Conservation (phyloP, 2,329 filamentous ascomycete genomes). For the Monosporascus cannonballus region DNA sequence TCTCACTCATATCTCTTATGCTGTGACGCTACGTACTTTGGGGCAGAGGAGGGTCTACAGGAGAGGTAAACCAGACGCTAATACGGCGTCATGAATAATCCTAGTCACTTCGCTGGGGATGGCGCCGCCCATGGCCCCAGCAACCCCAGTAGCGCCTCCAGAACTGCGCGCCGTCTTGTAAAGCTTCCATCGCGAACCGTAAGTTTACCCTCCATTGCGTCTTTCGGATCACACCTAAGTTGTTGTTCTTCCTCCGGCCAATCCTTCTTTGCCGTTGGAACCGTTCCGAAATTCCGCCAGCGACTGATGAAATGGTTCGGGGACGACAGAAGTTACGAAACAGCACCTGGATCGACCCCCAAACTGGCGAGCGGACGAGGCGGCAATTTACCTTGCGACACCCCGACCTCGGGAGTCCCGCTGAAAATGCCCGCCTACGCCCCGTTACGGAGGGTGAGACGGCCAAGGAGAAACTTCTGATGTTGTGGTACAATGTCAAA, state of each 20-base stretch:
- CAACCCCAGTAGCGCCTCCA: not conserved
- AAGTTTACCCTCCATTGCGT: not conserved
- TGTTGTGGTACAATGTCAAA: slow-evolving; percentile 31
- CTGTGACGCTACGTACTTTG: no score
- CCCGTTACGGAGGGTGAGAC: slow-evolving; percentile 30
- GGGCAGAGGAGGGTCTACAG: no score
- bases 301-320: slow-evolving; percentile 44
- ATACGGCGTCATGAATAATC: not conserved
- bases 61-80: no score
- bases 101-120: not conserved
- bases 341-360: slow-evolving; percentile 80
- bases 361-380: slow-evolving; percentile 77
- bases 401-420: slow-evolving; percentile 32
- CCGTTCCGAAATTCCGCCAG: slow-evolving; percentile 28
- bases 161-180: not conserved
- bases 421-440: slow-evolving; percentile 26
- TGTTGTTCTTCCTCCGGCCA: not conserved
- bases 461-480: slow-evolving; percentile 28
- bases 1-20: no score
- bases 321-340: slow-evolving; percentile 65
- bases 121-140: not conserved
- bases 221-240: not conserved
- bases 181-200: not conserved
- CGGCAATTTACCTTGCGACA: slow-evolving; percentile 70
- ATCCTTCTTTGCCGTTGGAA: slow-evolving; percentile 1